Base-by-base conservation (phyloP, 163 green algal genomes). In the Scenedesmus sp. region DNA sequence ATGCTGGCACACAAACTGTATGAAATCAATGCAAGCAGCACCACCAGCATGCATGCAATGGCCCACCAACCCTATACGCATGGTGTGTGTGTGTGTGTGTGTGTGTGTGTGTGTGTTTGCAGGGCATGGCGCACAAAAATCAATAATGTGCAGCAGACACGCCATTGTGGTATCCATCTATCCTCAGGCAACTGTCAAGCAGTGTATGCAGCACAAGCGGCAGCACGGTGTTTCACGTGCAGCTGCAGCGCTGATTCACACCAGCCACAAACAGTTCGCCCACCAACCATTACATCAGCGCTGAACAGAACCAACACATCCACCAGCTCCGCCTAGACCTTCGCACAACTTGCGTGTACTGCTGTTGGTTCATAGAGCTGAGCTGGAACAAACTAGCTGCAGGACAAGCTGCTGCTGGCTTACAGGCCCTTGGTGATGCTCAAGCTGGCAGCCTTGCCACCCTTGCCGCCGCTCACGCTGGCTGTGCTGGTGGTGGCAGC, bases 391-490 rank as follows among this genome's bases (percentile, higher is more conserved):
- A 59, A 85, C 79, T 42, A 68, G 79, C 79, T 65, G 43, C 79
- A 85, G 30, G 26, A 22, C n/a, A 59, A 85, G 43, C 79, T 83
- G 73, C 40, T 51, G 73, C 37, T 49, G 35, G 79, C 79, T 85
- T 61, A 85, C 79, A 85, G 43, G 42, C 79, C 79, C 79, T 85
- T 85, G 79, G 18, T 24, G 30, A 85, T 85, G 79, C 79, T 61
- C 26, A 85, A 24, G 79, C 79, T 85, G 43, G n/a, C 49, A 12
- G 42, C 16, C 79, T 85, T 85, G 43, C 9, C 15, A 5, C 37
- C 79, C 43, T 59, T 61, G 44, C 26, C 79, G 3, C 3, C 79
- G 43, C 26, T 59, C 42, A 42, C 79, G 9, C 30, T 72, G 81
- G 26, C 26, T n/a, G 33, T 16, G n/a, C 7, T 33, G 30, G 81